Conservation (phyloP, 768 basidiomycete species). For the Dendrothele bispora region DNA sequence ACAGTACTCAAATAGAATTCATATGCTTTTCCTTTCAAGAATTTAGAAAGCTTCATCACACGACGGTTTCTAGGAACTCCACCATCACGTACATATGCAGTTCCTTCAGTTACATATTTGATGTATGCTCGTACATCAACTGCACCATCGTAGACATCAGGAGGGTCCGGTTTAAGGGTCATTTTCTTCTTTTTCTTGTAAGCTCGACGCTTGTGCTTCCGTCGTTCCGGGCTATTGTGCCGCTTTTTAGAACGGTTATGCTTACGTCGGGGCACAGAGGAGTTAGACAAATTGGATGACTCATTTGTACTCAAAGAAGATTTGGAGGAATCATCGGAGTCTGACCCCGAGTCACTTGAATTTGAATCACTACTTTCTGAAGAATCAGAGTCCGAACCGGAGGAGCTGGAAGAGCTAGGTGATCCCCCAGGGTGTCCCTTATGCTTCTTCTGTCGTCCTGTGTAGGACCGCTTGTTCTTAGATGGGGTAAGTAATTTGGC, state of each 20-base stretch:
- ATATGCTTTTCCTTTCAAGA: background rate
- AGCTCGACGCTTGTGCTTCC: too few relatives aligned
- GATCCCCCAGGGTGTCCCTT: background rate
- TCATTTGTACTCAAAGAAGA: too few relatives aligned
- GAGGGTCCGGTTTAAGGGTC: slow-evolving; percentile 2
- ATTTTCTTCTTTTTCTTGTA: background rate
- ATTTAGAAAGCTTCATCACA: slow-evolving; percentile 1
- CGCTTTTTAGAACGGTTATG: too few relatives aligned
- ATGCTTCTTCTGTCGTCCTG: too few relatives aligned
- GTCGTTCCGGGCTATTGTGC: too few relatives aligned
- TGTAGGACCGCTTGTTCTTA: too few relatives aligned
- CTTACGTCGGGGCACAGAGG: too few relatives aligned
- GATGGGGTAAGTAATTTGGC: background rate
- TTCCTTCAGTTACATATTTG: slow-evolving; percentile 5
- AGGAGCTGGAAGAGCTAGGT: background rate
- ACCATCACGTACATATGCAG: slow-evolving; percentile 6
- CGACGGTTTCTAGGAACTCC: slow-evolving; percentile 2
- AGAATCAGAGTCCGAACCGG: background rate
- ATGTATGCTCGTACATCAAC: background rate
- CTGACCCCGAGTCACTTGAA: too few relatives aligned
- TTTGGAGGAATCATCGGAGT: too few relatives aligned
- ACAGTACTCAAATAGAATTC: slow-evolving; percentile 2
- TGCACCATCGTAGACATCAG: slow-evolving; percentile 3
- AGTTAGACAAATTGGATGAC: too few relatives aligned
- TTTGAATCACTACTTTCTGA: too few relatives aligned